Conservation (phyloP, 2,329 filamentous ascomycete genomes). For the Phialocephala sp. region DNA sequence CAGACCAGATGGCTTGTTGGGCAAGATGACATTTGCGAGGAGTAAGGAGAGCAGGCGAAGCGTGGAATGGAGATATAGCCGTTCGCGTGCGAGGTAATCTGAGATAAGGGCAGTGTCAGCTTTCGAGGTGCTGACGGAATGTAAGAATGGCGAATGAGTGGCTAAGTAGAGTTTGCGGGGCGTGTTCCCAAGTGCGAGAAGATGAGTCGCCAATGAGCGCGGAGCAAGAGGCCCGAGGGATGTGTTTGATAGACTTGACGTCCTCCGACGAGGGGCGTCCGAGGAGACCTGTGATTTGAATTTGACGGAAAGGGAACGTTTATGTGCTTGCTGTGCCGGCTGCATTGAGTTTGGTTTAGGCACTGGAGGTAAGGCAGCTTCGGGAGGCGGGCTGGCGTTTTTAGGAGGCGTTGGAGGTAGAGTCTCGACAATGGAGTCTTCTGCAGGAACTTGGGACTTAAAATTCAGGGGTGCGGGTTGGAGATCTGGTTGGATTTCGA, state of each 20-base stretch:
- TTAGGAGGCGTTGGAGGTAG: neutral
- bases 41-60: conserved; percentile 69
- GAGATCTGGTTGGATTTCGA: neutral
- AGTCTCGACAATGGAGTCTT: neutral
- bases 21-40: conserved; percentile 65
- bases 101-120: conserved; percentile 1
- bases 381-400: neutral
- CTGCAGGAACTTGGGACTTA: neutral
- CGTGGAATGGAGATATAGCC: conserved; percentile 73
- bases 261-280: neutral
- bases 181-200: neutral
- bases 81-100: conserved; percentile 56
- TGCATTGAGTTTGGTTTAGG: neutral
- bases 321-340: neutral
- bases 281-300: neutral
- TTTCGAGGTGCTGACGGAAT: neutral
- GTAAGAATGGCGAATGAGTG: conserved; percentile 13
- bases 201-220: neutral
- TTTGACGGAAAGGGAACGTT: neutral
- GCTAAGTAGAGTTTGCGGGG: conserved; percentile 16
- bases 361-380: neutral
- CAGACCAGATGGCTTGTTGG: conserved; percentile 34
- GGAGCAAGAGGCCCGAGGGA: neutral
- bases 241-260: neutral
- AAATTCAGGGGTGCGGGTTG: neutral